Percentiles rank a stretch among this genome's conserved stretches.
Evolutionary conservation across 306 rosid genomes (phyloP).

Genomic region (Mimosa bimucronata): DNA sequence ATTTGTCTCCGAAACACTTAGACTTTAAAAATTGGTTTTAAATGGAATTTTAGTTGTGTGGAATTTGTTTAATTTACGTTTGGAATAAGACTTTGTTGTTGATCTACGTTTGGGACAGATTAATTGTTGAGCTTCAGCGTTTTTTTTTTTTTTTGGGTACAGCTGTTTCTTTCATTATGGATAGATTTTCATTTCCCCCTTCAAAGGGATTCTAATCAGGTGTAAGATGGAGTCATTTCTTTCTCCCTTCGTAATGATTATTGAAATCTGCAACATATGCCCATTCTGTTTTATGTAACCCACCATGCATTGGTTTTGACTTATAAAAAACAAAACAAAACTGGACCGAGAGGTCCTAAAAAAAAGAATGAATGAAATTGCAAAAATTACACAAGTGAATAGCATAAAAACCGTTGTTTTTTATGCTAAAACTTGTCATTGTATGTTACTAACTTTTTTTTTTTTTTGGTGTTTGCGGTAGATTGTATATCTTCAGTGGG

Average conservation of each 20-base stretch:
- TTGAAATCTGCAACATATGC: neutral
- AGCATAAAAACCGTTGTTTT: too few species aligned
- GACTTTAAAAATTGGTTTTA: slow-evolving; percentile 4
- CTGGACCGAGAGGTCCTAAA: too few species aligned
- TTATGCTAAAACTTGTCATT: too few species aligned
- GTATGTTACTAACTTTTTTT: too few species aligned
- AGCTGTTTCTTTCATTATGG: neutral
- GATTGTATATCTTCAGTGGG: too few species aligned
- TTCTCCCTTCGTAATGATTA: neutral
- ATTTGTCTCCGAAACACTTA: slow-evolving; percentile 15
- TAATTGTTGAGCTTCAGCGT: neutral
- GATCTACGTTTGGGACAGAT: neutral
- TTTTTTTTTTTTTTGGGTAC: too few species aligned
- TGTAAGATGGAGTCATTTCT: neutral
- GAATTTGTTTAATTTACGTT: neutral
- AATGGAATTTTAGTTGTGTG: slow-evolving; percentile 9
- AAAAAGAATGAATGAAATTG: too few species aligned
- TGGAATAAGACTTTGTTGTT: too few species aligned
- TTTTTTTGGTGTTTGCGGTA: too few species aligned
- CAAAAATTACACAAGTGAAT: too few species aligned
- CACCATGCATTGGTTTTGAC: too few species aligned
- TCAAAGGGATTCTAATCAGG: neutral
- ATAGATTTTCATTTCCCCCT: neutral
- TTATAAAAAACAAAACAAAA: too few species aligned
- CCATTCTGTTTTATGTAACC: neutral